phyloP scores from a whole-genome alignment of 106 monocot genomes.

The Vanilla planifolia region DNA sequence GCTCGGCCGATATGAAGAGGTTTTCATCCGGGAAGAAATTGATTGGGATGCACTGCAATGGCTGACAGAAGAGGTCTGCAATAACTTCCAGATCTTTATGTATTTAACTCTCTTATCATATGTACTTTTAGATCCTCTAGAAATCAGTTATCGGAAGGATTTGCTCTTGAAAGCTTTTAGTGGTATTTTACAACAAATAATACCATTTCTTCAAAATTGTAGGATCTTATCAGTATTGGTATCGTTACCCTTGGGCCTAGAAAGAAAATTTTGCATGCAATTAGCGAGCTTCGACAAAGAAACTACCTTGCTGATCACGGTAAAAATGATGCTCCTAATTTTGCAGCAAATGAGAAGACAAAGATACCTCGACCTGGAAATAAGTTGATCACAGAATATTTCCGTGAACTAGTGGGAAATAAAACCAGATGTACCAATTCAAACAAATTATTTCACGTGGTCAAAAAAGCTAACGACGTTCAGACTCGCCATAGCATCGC shows the following conservation, averaged over 20 bases:
- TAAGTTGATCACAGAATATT: slow-evolving; percentile 92
- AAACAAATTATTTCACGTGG: slow-evolving; percentile 1
- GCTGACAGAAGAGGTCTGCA: slow-evolving; percentile 87
- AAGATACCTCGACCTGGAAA: slow-evolving; percentile 33
- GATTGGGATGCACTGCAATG: slow-evolving; percentile 83
- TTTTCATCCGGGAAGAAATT: slow-evolving; percentile 78
- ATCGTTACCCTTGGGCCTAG: slow-evolving; percentile 81
- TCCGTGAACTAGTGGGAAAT: slow-evolving; percentile 29
- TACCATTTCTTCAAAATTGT: slow-evolving; percentile 6
- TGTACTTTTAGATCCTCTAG: neutral
- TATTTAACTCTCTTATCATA: neutral
- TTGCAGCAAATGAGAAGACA: slow-evolving; percentile 9
- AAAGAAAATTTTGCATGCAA: slow-evolving; percentile 82
- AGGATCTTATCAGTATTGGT: slow-evolving; percentile 83
- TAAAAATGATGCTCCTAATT: slow-evolving; percentile 9
- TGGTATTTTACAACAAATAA: neutral
- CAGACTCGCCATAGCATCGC: slow-evolving; percentile 17
- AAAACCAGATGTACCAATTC: slow-evolving; percentile 13
- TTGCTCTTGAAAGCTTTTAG: neutral
- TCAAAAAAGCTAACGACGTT: slow-evolving; percentile 20
- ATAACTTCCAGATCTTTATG: slow-evolving; percentile 3
- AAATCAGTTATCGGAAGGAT: neutral
- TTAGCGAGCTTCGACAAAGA: slow-evolving; percentile 46
- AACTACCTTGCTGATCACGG: slow-evolving; percentile 9
- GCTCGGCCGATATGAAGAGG: slow-evolving; percentile 71